Evolutionary conservation across 192 early-diverging fungal species (phyloP).

Genomic region (Coemansia sp.): DNA sequence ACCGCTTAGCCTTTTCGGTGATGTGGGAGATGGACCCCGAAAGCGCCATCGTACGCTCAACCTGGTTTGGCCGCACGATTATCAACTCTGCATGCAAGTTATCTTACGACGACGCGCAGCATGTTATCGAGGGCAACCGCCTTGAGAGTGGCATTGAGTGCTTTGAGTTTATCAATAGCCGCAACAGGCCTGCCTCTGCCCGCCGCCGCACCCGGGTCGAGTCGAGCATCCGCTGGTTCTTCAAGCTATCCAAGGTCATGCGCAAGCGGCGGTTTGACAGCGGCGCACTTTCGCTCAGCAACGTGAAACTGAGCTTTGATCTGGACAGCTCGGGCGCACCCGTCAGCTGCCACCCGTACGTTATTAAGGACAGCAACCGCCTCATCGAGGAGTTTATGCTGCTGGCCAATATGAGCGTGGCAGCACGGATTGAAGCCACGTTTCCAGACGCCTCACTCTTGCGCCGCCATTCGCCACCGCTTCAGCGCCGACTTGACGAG

Average conservation of each 20-base stretch:
- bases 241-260: conserved; percentile 56
- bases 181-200: conserved; percentile 13
- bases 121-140: conserved; percentile 58
- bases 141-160: conserved; percentile 3
- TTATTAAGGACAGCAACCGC: conserved; percentile 76
- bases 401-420: conserved; percentile 92
- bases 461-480: conserved; percentile 67
- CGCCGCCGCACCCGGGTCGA: conserved; percentile 47
- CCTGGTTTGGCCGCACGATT: conserved; percentile 86
- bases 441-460: conserved; percentile 80
- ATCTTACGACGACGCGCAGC: conserved; percentile 94
- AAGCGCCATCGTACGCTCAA: conserved; percentile 63
- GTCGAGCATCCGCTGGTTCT: conserved; percentile 54
- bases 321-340: conserved; percentile 87
- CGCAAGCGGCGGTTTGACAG: conserved; percentile 63
- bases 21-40: conserved; percentile 59
- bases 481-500: conserved; percentile 29
- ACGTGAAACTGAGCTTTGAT: conserved; percentile 89
- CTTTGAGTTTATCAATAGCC: conserved; percentile 13
- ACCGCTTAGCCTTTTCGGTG: conserved; percentile 86
- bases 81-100: conserved; percentile 90
- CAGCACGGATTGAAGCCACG: conserved; percentile 72
- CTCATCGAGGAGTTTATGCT: conserved; percentile 95
- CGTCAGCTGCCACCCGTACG: conserved; percentile 62
- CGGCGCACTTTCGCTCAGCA: conserved; percentile 89